Evolutionary conservation across 441 rosid species (phyloP), one percentile per base, ranked within the genome.

Genomic region (Pelargonium australe): DNA sequence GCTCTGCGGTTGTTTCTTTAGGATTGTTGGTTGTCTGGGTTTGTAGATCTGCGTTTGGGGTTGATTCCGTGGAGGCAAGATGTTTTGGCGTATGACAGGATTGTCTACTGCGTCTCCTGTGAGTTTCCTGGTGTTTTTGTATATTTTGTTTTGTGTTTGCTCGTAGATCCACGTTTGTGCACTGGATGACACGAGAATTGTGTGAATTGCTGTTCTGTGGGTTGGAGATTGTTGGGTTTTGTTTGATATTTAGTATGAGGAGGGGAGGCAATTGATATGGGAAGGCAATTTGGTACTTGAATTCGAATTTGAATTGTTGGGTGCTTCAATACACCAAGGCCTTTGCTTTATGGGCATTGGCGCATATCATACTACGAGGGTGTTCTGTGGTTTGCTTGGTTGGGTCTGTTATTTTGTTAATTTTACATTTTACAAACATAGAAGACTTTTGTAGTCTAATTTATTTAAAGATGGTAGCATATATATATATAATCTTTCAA

Each of bases 61-160:
- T 43, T 10, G 47, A 43, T 11, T 62, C n/a, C 65, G 31, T 14
- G 41, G 9, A 37, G 51, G 12, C 70, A 87, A 80, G 80, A 92
- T 92, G 98, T 90, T 92, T 79, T 92, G 98, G 98, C 96, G 93
- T 60, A 90, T 92, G 95, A 83, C 95, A 17, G 96, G 95, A 47
- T 83, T 92, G 80, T 90, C 96, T 73, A 85, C 96, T 68, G 92
- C 96, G 20, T 90, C 98, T 76, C 95, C 96, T 75, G 98, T 92
- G 80, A 83, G 95, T 82, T 34, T 47, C 17, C 9, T 58, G 65
- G 62, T 40, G 64, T 40, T 44, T 1, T 64, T 53, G 14, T 63
- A 16, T 8, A 11, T 61, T 69, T n/a, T 31, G 25, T 60, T 12
- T 68, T 34, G 43, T 12, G 0, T 20, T 63, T 47, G 34, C 25